Percentiles rank a stretch among this genome's conserved stretches.
phyloP scores from a whole-genome alignment of 768 basidiomycete genomes.

The Leccinum boreale region DNA sequence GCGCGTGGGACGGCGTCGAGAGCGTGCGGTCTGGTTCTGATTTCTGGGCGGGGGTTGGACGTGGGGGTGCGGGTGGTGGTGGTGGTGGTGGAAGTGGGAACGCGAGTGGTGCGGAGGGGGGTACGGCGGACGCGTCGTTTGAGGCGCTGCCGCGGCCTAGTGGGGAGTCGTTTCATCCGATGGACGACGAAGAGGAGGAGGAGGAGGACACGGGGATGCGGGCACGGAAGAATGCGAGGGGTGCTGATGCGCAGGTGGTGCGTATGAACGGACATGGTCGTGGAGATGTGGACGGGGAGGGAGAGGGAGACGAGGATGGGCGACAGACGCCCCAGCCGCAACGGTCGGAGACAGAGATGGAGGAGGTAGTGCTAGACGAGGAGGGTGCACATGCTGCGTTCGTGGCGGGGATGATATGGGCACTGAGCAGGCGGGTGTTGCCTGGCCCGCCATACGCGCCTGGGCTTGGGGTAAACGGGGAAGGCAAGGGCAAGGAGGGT shows the following conservation, averaged over 20 bases:
- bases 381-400: slow-evolving; percentile 80
- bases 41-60: slow-evolving; percentile 60
- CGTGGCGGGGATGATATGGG: slow-evolving; percentile 85
- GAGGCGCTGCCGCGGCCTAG: slow-evolving; percentile 18
- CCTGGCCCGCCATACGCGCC: slow-evolving; percentile 80
- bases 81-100: neutral
- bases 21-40: slow-evolving; percentile 68
- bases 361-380: slow-evolving; percentile 53
- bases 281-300: slow-evolving; percentile 15
- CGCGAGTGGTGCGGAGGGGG: neutral
- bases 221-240: neutral
- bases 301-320: slow-evolving; percentile 20
- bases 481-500: slow-evolving; percentile 35
- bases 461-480: slow-evolving; percentile 10
- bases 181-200: slow-evolving; percentile 28
- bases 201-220: neutral
- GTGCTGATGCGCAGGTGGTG: neutral
- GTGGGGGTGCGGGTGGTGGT: neutral
- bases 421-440: slow-evolving; percentile 64
- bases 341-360: slow-evolving; percentile 15
- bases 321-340: slow-evolving; percentile 24
- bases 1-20: slow-evolving; percentile 30
- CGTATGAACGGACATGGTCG: neutral
- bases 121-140: slow-evolving; percentile 11
- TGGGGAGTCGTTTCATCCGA: slow-evolving; percentile 31